Conservation (phyloP, 192 early-diverging fungal species). For the Polychytrium aggregatum region DNA sequence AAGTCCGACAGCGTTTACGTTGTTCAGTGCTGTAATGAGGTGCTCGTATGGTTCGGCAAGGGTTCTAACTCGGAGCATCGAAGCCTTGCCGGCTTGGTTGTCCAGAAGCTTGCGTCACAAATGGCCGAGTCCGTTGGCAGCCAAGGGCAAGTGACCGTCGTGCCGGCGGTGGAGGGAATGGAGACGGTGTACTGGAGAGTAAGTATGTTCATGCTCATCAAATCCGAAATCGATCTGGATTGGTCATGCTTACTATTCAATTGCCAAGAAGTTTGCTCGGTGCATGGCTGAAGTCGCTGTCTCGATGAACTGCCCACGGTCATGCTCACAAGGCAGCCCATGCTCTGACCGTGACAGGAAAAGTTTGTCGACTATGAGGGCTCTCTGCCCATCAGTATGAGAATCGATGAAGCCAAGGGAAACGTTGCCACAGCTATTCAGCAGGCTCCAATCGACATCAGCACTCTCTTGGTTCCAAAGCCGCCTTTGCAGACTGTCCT, state of each 20-base stretch:
- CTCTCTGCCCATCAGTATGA: conserved; percentile 25
- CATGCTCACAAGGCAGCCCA: too few relatives aligned
- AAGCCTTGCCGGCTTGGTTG: conserved; percentile 1
- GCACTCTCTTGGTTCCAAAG: conserved; percentile 1
- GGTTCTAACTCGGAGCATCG: conserved; percentile 3
- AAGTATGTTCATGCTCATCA: too few relatives aligned
- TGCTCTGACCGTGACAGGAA: too few relatives aligned
- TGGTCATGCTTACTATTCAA: too few relatives aligned
- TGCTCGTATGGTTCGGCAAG: conserved; percentile 21
- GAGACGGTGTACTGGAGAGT: too few relatives aligned
- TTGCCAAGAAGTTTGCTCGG: too few relatives aligned
- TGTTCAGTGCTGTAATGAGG: conserved; percentile 6
- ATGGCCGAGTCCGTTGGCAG: too few relatives aligned
- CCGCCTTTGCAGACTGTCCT: not conserved
- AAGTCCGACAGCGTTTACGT: conserved; percentile 7
- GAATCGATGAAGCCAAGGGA: conserved; percentile 12
- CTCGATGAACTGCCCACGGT: too few relatives aligned
- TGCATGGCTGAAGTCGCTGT: too few relatives aligned
- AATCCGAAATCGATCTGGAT: too few relatives aligned
- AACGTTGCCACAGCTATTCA: conserved; percentile 11
- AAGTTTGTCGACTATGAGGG: conserved; percentile 25
- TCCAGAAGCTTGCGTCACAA: not conserved
- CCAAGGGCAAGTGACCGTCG: too few relatives aligned
- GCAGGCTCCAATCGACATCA: conserved; percentile 16
- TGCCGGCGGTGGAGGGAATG: too few relatives aligned